Conservation (phyloP, 2,329 filamentous ascomycete genomes). For the Microdochium trichocladiopsis region DNA sequence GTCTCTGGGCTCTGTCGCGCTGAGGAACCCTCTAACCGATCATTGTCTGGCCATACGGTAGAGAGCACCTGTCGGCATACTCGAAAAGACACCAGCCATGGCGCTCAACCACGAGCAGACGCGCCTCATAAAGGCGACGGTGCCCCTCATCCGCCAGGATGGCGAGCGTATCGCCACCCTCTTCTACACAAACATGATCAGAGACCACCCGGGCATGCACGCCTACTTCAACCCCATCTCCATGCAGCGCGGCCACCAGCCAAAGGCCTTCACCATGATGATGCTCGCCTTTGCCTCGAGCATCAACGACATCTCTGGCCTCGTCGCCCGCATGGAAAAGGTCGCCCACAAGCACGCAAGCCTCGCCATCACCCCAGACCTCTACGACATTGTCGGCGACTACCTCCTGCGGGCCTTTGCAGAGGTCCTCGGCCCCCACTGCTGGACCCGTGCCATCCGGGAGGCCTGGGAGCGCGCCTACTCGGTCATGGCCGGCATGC, state of each 20-base stretch:
- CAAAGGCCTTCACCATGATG: slow-evolving; percentile 58
- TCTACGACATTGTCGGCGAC: slow-evolving; percentile 65
- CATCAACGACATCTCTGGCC: slow-evolving; percentile 60
- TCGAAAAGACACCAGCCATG: neutral
- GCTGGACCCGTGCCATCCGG: slow-evolving; percentile 57
- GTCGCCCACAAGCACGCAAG: slow-evolving; percentile 73
- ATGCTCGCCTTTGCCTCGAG: slow-evolving; percentile 67
- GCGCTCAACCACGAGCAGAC: neutral
- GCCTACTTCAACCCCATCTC: slow-evolving; percentile 66
- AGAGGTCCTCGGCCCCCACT: slow-evolving; percentile 54
- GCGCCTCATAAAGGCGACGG: slow-evolving; percentile 63
- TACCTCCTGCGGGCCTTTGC: slow-evolving; percentile 64
- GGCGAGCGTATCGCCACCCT: slow-evolving; percentile 61
- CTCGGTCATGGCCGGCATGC: slow-evolving; percentile 61
- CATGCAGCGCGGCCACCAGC: slow-evolving; percentile 61
- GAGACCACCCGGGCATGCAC: slow-evolving; percentile 55
- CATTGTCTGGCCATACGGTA: too few species aligned
- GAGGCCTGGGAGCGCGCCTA: slow-evolving; percentile 70
- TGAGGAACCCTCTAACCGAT: too few species aligned
- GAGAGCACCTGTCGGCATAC: too few species aligned
- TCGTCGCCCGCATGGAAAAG: slow-evolving; percentile 52
- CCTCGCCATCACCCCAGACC: slow-evolving; percentile 60
- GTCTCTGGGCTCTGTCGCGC: too few species aligned
- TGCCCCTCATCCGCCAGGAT: slow-evolving; percentile 62
- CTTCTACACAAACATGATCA: slow-evolving; percentile 66